A percentile compares a stretch with the other conserved stretches of the same genome.
phyloP scores from a whole-genome alignment of 345 rosid genomes.

The Citrus cavaleriei region DNA sequence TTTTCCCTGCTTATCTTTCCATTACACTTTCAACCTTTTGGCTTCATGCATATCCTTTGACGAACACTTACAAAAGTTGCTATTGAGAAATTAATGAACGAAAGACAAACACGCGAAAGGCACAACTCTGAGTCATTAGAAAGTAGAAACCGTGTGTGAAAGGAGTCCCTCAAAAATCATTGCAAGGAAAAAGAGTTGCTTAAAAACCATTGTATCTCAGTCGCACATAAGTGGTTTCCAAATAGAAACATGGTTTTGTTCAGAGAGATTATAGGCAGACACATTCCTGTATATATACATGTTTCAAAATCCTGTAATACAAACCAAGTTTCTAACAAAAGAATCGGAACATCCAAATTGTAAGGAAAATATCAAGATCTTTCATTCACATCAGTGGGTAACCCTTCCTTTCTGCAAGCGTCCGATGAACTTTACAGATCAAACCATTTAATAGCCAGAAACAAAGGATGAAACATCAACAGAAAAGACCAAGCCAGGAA shows the following conservation, averaged over 20 bases:
- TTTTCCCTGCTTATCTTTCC: not conserved
- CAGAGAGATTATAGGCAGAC: not conserved
- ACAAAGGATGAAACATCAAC: not conserved
- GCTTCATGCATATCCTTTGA: not conserved
- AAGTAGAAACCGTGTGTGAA: too few species aligned
- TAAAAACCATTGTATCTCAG: not conserved
- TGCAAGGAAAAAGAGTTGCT: not conserved
- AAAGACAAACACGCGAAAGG: not conserved
- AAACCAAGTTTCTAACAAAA: not conserved
- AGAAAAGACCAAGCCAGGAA: not conserved
- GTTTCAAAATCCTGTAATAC: not conserved
- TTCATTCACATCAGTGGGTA: constrained; percentile 9
- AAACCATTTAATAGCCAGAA: constrained; percentile 1
- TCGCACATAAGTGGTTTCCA: not conserved
- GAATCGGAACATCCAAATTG: too few species aligned
- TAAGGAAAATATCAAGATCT: constrained; percentile 4
- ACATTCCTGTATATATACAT: not conserved
- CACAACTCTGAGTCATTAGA: too few species aligned
- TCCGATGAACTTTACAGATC: constrained; percentile 26
- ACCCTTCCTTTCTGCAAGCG: constrained; percentile 4
- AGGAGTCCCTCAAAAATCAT: too few species aligned
- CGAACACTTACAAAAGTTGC: not conserved
- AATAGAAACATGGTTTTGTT: not conserved
- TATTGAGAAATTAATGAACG: not conserved
- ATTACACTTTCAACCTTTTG: too few species aligned